Percentiles rank a stretch among this genome's conserved stretches.
These are phyloP conservation scores for Grosmannia penicillata DNA, from an alignment of 2,329 filamentous ascomycete species.

Conservation along the genomic window DNA sequence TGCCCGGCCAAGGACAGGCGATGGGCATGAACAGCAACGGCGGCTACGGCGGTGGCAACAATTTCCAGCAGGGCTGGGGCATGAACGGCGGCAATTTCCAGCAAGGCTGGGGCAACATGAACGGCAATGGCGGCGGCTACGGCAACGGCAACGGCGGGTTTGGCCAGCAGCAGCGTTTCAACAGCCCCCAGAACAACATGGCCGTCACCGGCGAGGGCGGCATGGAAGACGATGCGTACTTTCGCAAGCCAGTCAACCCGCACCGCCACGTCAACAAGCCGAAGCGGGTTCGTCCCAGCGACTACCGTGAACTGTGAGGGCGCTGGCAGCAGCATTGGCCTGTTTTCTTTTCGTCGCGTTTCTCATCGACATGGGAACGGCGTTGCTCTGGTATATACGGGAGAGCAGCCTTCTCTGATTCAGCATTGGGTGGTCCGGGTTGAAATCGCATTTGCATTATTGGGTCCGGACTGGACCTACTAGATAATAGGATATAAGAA, in stretches of 20 bases:
- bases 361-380: too few relatives aligned
- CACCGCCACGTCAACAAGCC: constrained; percentile 76
- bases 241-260: constrained; percentile 89
- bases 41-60: not conserved
- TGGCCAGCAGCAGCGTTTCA: constrained; percentile 1
- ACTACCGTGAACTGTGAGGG: constrained; percentile 73
- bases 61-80: constrained; percentile 3
- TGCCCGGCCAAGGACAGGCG: constrained; percentile 2
- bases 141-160: constrained; percentile 1
- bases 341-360: too few relatives aligned
- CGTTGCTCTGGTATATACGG: too few relatives aligned
- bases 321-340: too few relatives aligned
- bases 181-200: constrained; percentile 6
- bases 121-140: not conserved
- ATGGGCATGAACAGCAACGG: constrained; percentile 1
- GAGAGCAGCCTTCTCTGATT: too few relatives aligned
- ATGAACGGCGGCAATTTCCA: constrained; percentile 13
- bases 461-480: too few relatives aligned
- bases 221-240: constrained; percentile 80
- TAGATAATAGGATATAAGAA: too few relatives aligned
- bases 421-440: too few relatives aligned
- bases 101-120: constrained; percentile 1
- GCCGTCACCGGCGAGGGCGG: constrained; percentile 22
- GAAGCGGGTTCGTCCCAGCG: constrained; percentile 67
- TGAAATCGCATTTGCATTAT: too few relatives aligned